phyloP scores from a whole-genome alignment of 1,284 basidiomycete species.

The Leccinum angustisporum region DNA sequence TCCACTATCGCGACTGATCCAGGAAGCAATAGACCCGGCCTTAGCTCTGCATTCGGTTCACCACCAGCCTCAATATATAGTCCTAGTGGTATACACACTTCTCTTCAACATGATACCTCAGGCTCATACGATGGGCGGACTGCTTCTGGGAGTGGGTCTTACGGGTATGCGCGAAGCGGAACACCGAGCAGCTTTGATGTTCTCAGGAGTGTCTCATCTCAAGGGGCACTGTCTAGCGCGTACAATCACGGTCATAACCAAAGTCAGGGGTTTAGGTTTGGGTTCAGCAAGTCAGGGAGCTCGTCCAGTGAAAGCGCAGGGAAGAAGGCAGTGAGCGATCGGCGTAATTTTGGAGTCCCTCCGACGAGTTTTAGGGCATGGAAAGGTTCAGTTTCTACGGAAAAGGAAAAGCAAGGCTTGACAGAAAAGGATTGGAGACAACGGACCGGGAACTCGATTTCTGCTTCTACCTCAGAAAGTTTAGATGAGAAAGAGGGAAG shows the following conservation, averaged over 20 bases:
- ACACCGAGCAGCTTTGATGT: constrained; percentile 29
- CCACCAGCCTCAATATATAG: constrained; percentile 20
- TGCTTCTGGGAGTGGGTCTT: constrained; percentile 27
- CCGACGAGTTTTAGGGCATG: constrained; percentile 30
- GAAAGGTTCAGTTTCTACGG: constrained; percentile 23
- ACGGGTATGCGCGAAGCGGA: constrained; percentile 26
- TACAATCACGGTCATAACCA: constrained; percentile 20
- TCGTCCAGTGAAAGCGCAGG: no score
- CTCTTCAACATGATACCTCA: constrained; percentile 17
- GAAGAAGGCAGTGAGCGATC: constrained; percentile 13
- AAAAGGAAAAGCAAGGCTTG: constrained; percentile 17
- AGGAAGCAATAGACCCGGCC: constrained; percentile 9
- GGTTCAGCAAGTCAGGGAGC: no score
- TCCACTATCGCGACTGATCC: constrained; percentile 5
- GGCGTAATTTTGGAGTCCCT: constrained; percentile 23
- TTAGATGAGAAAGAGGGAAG: constrained; percentile 25
- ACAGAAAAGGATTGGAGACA: constrained; percentile 13
- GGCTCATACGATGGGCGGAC: constrained; percentile 23
- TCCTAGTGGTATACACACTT: constrained; percentile 14
- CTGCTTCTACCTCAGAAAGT: constrained; percentile 24
- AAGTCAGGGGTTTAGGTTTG: constrained; percentile 15
- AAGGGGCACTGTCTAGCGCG: constrained; percentile 29
- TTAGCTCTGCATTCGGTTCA: constrained; percentile 35
- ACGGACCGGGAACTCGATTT: constrained; percentile 15
- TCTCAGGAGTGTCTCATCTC: constrained; percentile 33